Percentiles rank a stretch among this genome's conserved stretches.
Evolutionary conservation across 73 alveolate species (phyloP).

Genomic region (Blepharisma stoltei): DNA sequence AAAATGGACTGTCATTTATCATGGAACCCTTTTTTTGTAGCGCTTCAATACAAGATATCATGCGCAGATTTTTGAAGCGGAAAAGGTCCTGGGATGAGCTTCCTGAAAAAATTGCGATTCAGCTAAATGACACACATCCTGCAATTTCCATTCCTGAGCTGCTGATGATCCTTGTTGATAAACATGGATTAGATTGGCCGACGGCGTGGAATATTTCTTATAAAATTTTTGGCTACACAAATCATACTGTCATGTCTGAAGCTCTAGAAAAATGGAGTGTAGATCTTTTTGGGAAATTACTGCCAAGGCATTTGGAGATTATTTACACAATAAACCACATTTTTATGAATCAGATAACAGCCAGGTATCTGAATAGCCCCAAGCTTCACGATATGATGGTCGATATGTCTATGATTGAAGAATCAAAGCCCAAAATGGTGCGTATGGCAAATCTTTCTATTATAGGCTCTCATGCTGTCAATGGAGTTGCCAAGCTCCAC

Average conservation of each 20-base stretch:
- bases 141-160: conserved; percentile 80
- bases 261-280: conserved; percentile 91
- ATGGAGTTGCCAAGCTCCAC: conserved; percentile 92
- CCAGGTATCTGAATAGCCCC: conserved; percentile 19
- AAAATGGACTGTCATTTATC: too few relatives aligned
- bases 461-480: conserved; percentile 73
- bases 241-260: conserved; percentile 85
- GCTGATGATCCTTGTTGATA: conserved; percentile 58
- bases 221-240: conserved; percentile 62
- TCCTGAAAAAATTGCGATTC: conserved; percentile 51
- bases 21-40: conserved; percentile 97
- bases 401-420: conserved; percentile 45
- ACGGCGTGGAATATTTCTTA: conserved; percentile 21
- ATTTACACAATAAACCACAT: conserved; percentile 60
- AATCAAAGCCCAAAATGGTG: conserved; percentile 70
- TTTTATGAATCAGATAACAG: conserved; percentile 64
- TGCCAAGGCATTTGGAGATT: conserved; percentile 87
- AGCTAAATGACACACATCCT: conserved; percentile 89
- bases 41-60: conserved; percentile 89
- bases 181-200: neutral
- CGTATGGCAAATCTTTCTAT: conserved; percentile 86
- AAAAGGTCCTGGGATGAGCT: conserved; percentile 56
- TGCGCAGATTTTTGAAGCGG: conserved; percentile 19
- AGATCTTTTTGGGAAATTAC: conserved; percentile 64
- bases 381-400: neutral